Conservation (phyloP, 495 filamentous ascomycete genomes). For the Aspergillus bridgeri region DNA sequence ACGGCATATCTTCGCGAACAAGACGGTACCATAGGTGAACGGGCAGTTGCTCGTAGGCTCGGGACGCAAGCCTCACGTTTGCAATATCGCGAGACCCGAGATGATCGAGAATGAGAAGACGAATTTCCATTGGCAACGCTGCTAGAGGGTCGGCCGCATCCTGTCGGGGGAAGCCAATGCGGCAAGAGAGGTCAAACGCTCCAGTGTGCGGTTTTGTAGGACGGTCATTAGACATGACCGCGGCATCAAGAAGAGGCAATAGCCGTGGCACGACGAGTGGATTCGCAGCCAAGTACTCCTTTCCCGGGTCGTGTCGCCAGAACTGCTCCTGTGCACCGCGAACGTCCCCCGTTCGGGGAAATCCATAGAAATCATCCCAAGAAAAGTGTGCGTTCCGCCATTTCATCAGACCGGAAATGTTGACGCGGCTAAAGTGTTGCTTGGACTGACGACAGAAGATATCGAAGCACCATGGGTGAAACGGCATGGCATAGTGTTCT, state of each 20-base stretch:
- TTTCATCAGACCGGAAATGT: slow-evolving; percentile 17
- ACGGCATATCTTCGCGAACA: slow-evolving; percentile 30
- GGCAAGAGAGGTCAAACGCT: not conserved
- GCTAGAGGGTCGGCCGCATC: slow-evolving; percentile 14
- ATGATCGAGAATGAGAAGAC: slow-evolving; percentile 13
- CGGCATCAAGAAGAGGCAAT: slow-evolving; percentile 4
- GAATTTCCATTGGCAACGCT: slow-evolving; percentile 23
- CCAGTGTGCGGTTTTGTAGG: not conserved
- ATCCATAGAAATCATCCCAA: slow-evolving; percentile 3
- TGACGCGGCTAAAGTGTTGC: slow-evolving; percentile 14
- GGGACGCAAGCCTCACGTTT: slow-evolving; percentile 17
- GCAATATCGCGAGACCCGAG: slow-evolving; percentile 21
- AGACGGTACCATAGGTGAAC: slow-evolving; percentile 23
- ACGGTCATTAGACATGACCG: slow-evolving; percentile 3
- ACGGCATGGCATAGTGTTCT: slow-evolving; percentile 23
- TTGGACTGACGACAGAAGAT: slow-evolving; percentile 26
- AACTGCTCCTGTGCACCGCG: slow-evolving; percentile 9
- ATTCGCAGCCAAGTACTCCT: slow-evolving; percentile 28
- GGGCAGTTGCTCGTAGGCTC: slow-evolving; percentile 23
- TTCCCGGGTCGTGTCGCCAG: slow-evolving; percentile 19
- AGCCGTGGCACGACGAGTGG: slow-evolving; percentile 24
- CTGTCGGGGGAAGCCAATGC: not conserved
- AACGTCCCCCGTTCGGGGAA: slow-evolving; percentile 15
- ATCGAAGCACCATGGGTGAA: slow-evolving; percentile 37
- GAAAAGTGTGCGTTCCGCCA: slow-evolving; percentile 23